Evolutionary conservation across 495 filamentous ascomycete species (phyloP).

Genomic region (Aspergillus haitiensis): DNA sequence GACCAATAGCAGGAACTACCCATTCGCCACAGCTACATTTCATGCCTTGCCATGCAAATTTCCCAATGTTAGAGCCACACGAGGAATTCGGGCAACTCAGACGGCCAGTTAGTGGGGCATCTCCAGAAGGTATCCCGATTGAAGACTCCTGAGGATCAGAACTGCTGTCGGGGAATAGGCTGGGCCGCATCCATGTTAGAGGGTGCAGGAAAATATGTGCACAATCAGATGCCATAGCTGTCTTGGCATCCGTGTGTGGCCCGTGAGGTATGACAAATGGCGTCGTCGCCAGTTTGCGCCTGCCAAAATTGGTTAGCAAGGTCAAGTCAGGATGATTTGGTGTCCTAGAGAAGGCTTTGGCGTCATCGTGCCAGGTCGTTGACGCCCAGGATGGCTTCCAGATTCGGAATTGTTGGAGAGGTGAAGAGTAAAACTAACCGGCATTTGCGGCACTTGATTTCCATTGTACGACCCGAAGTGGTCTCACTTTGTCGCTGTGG

Average conservation of each 20-base stretch:
- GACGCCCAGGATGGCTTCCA: not conserved
- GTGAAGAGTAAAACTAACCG: constrained; percentile 39
- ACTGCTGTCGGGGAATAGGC: constrained; percentile 51
- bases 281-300: constrained; percentile 62
- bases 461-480: constrained; percentile 33
- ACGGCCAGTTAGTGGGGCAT: constrained; percentile 72
- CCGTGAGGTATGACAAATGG: constrained; percentile 60
- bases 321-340: not conserved
- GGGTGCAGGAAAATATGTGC: constrained; percentile 88
- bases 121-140: constrained; percentile 39
- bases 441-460: constrained; percentile 67
- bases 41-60: constrained; percentile 95
- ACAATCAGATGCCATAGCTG: constrained; percentile 48
- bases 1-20: constrained; percentile 86
- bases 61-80: constrained; percentile 78
- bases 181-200: constrained; percentile 87
- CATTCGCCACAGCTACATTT: constrained; percentile 88
- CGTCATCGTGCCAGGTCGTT: not conserved
- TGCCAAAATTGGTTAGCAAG: constrained; percentile 29
- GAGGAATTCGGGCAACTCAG: constrained; percentile 76
- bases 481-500: constrained; percentile 20
- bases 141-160: constrained; percentile 18
- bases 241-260: constrained; percentile 26
- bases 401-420: not conserved
- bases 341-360: not conserved